A percentile compares a stretch with the other conserved stretches of the same genome.
These are phyloP conservation scores for Trichosanthes cucumerina DNA, from an alignment of 306 rosid genomes.

Conservation along the genomic window DNA sequence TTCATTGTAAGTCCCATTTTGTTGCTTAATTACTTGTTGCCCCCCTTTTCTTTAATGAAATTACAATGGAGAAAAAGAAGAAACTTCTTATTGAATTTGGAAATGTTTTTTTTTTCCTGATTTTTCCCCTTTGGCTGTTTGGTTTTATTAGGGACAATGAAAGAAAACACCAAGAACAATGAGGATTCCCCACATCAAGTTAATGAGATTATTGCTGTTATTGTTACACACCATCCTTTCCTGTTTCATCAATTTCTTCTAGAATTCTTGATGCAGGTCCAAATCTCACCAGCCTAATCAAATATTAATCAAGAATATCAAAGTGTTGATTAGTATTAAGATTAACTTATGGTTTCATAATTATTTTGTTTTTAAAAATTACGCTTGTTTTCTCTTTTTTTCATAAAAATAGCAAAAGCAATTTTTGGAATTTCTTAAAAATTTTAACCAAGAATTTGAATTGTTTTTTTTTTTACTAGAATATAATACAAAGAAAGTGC, in stretches of 20 bases:
- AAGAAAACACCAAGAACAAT: not conserved
- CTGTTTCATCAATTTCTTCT: not conserved
- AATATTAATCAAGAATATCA: no score
- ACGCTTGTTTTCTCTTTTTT: not conserved
- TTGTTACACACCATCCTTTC: not conserved
- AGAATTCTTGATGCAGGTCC: not conserved
- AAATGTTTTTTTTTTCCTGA: not conserved
- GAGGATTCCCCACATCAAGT: not conserved
- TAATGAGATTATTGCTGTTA: constrained; percentile 1
- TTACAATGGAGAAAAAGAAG: not conserved
- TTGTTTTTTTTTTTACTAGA: no score
- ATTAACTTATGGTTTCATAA: not conserved
- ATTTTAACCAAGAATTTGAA: no score
- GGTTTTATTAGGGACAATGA: not conserved
- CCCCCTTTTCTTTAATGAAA: constrained; percentile 3
- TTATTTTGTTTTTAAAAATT: no score
- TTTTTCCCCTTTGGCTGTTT: not conserved
- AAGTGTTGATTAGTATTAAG: not conserved
- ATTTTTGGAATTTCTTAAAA: no score
- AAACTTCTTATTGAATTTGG: not conserved
- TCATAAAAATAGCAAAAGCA: not conserved
- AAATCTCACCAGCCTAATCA: not conserved
- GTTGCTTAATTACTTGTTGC: not conserved
- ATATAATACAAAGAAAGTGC: no score
- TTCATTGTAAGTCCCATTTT: constrained; percentile 15